Conservation (phyloP, 1,284 basidiomycete species). For the Omphalotus olearius region DNA sequence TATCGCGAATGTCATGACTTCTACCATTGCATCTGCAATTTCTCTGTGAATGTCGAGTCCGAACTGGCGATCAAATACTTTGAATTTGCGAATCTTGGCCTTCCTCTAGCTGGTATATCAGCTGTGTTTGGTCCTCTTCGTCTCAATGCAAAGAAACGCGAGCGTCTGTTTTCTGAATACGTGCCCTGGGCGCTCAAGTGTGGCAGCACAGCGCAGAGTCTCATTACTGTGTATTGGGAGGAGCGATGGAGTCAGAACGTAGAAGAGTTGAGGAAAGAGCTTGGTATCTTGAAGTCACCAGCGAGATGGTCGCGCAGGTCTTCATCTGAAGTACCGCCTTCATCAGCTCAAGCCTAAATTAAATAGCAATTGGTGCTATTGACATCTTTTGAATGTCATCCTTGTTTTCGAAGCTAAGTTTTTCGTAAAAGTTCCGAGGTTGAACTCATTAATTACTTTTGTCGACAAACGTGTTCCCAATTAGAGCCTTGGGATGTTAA, state of each 20-base stretch:
- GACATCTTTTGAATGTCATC: too few relatives aligned
- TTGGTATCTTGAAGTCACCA: slow-evolving; percentile 79
- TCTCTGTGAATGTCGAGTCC: slow-evolving; percentile 87
- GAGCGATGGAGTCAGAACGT: slow-evolving; percentile 86
- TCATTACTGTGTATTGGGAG: slow-evolving; percentile 97
- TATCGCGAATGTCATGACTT: slow-evolving; percentile 98
- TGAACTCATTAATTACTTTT: too few relatives aligned
- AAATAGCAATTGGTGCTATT: too few relatives aligned
- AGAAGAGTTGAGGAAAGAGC: slow-evolving; percentile 73
- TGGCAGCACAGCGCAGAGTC: slow-evolving; percentile 66
- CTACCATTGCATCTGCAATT: slow-evolving; percentile 85
- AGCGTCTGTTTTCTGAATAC: slow-evolving; percentile 71
- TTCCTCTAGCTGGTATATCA: slow-evolving; percentile 86
- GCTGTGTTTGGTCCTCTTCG: slow-evolving; percentile 73
- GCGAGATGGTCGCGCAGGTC: slow-evolving; percentile 45
- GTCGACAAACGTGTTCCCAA: too few relatives aligned
- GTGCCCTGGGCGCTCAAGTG: slow-evolving; percentile 88
- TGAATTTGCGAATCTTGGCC: slow-evolving; percentile 88
- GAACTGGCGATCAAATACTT: slow-evolving; percentile 97
- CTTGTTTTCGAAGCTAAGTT: too few relatives aligned
- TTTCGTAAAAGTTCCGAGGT: too few relatives aligned
- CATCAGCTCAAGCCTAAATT: too few relatives aligned
- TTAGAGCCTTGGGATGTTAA: too few relatives aligned
- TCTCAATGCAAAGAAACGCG: slow-evolving; percentile 51
- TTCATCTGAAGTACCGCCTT: too few relatives aligned